Conservation (phyloP, 345 rosid genomes). For the Eucalyptus albens region DNA sequence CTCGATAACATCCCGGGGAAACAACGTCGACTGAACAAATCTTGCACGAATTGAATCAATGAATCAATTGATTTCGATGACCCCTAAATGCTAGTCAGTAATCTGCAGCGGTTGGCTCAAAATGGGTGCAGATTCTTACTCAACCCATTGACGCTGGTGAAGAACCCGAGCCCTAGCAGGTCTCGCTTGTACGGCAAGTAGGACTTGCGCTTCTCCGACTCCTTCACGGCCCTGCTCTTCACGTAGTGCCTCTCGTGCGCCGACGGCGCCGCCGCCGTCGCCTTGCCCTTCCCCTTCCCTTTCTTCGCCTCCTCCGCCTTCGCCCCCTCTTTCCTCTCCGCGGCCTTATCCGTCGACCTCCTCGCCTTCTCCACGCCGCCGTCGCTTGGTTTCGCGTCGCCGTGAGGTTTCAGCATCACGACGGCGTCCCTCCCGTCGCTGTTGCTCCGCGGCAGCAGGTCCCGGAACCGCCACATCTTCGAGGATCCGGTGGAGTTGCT, state of each 20-base stretch:
- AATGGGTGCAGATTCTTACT: constrained; percentile 68
- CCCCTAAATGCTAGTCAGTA: not conserved
- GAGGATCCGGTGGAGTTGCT: constrained; percentile 56
- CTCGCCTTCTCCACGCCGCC: not conserved
- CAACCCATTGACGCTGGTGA: constrained; percentile 48
- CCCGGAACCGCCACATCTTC: constrained; percentile 38
- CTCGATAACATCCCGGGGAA: not conserved
- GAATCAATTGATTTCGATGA: not conserved
- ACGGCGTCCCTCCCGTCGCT: constrained; percentile 57
- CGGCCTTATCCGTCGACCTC: not conserved
- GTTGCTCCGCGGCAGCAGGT: constrained; percentile 22
- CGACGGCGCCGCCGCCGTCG: constrained; percentile 2
- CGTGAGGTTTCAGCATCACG: constrained; percentile 20
- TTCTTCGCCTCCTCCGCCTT: not conserved
- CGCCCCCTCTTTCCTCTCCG: not conserved
- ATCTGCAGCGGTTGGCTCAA: not conserved
- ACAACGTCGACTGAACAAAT: not conserved
- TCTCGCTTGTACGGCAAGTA: constrained; percentile 53
- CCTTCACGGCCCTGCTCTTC: constrained; percentile 32
- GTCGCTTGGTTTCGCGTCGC: not conserved
- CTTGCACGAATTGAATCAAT: not conserved
- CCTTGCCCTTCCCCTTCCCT: not conserved
- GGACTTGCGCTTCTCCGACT: constrained; percentile 41
- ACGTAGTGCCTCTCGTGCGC: constrained; percentile 41
- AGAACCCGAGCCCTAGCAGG: constrained; percentile 60